Evolutionary conservation across 495 filamentous ascomycete genomes (phyloP).

Genomic region (Arthonia radiata): DNA sequence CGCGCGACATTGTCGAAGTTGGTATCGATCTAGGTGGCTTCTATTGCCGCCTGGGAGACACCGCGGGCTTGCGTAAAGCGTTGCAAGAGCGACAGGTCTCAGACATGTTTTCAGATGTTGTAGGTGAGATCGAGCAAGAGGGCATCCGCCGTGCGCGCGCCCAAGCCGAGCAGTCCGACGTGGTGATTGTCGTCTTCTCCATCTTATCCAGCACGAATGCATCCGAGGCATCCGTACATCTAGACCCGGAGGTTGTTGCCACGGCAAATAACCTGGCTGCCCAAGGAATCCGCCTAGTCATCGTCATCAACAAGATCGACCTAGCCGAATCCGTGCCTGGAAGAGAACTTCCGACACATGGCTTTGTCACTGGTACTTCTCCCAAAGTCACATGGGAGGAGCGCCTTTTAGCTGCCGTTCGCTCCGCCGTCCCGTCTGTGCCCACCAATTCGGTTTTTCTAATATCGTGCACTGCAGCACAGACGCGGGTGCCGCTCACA

Average conservation of each 20-base stretch:
- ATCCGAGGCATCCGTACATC: conserved; percentile 9
- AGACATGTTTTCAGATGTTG: background rate
- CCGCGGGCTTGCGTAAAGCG: conserved; percentile 55
- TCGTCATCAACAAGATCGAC: conserved; percentile 73
- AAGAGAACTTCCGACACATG: conserved; percentile 6
- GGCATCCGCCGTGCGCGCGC: conserved; percentile 70
- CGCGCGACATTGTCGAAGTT: conserved; percentile 79
- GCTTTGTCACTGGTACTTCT: conserved; percentile 7
- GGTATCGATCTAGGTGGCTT: conserved; percentile 77
- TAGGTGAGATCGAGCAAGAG: conserved; percentile 65
- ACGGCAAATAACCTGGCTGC: conserved; percentile 29
- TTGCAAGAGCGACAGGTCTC: too few species aligned
- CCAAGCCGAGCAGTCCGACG: conserved; percentile 59
- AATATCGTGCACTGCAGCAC: conserved; percentile 63
- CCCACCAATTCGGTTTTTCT: conserved; percentile 19
- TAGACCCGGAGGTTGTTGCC: conserved; percentile 33
- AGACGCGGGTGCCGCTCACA: conserved; percentile 5
- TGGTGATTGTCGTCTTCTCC: conserved; percentile 60
- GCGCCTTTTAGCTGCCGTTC: conserved; percentile 3
- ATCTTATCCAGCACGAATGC: conserved; percentile 12
- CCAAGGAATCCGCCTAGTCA: conserved; percentile 32
- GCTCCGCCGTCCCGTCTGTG: conserved; percentile 12
- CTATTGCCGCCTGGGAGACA: conserved; percentile 73
- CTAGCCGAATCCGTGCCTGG: conserved; percentile 18
- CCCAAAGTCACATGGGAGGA: conserved; percentile 6